Conservation (phyloP, 169 alveolate species). For the Plasmodium vivax region DNA sequence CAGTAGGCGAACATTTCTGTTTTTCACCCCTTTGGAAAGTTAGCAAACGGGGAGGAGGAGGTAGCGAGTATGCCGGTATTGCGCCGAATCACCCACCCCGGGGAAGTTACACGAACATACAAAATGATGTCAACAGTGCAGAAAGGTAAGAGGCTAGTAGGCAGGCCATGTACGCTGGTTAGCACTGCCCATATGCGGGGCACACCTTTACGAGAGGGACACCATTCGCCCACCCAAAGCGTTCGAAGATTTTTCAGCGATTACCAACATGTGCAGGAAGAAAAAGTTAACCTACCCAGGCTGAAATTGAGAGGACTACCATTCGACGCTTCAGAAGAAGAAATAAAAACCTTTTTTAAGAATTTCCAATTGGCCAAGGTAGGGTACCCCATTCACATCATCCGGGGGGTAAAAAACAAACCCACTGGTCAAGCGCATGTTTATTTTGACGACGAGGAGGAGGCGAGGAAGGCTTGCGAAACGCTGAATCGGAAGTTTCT, state of each 20-base stretch:
- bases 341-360: constrained; percentile 54
- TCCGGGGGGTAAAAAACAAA: constrained; percentile 40
- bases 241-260: constrained; percentile 16
- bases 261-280: constrained; percentile 21
- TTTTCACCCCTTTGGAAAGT: not conserved
- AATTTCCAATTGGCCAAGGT: constrained; percentile 38
- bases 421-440: constrained; percentile 74
- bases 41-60: not conserved
- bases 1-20: not conserved
- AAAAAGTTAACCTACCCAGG: constrained; percentile 56
- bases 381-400: constrained; percentile 35
- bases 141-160: not conserved
- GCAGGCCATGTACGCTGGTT: not conserved
- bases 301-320: constrained; percentile 66
- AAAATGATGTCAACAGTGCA: not conserved
- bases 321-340: constrained; percentile 58
- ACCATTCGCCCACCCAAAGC: not conserved
- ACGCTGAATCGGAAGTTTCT: constrained; percentile 42
- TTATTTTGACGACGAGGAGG: constrained; percentile 68
- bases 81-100: not conserved
- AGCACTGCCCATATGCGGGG: not conserved
- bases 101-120: not conserved
- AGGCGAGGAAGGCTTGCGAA: constrained; percentile 70
- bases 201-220: not conserved
- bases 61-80: not conserved